These are phyloP conservation scores for Sphaerosporella brunnea DNA, from an alignment of 495 filamentous ascomycete genomes.

Conservation along the genomic window DNA sequence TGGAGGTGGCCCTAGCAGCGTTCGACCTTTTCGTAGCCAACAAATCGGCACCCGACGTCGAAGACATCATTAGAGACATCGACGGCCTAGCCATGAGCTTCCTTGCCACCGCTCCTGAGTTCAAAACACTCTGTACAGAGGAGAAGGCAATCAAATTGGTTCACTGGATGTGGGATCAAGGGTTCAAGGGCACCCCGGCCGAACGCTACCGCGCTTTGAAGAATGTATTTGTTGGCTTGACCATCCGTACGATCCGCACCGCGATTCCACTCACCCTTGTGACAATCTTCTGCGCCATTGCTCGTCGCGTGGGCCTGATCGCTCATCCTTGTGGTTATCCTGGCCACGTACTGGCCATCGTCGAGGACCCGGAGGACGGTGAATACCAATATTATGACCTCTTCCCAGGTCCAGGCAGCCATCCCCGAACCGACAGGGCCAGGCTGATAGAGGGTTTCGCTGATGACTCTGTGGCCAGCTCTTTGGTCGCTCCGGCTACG, in stretches of 20 bases:
- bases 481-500: conserved; percentile 20
- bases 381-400: conserved; percentile 28
- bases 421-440: neutral
- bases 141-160: conserved; percentile 50
- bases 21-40: conserved; percentile 78
- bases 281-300: conserved; percentile 52
- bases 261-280: conserved; percentile 48
- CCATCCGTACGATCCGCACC: conserved; percentile 39
- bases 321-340: conserved; percentile 50
- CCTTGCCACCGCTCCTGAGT: conserved; percentile 31
- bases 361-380: conserved; percentile 27
- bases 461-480: neutral
- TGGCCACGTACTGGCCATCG: conserved; percentile 47
- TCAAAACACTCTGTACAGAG: conserved; percentile 38
- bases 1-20: conserved; percentile 59
- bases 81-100: conserved; percentile 44
- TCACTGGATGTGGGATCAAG: conserved; percentile 43
- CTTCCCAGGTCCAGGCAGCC: conserved; percentile 30
- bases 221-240: conserved; percentile 70
- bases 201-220: conserved; percentile 57
- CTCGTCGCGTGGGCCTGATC: conserved; percentile 38
- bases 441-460: neutral
- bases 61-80: conserved; percentile 39
- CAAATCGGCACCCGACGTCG: conserved; percentile 48
- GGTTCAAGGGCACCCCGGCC: conserved; percentile 47